Base-by-base conservation (phyloP, 805 yeast genomes). In the Candida sonorensis region DNA sequence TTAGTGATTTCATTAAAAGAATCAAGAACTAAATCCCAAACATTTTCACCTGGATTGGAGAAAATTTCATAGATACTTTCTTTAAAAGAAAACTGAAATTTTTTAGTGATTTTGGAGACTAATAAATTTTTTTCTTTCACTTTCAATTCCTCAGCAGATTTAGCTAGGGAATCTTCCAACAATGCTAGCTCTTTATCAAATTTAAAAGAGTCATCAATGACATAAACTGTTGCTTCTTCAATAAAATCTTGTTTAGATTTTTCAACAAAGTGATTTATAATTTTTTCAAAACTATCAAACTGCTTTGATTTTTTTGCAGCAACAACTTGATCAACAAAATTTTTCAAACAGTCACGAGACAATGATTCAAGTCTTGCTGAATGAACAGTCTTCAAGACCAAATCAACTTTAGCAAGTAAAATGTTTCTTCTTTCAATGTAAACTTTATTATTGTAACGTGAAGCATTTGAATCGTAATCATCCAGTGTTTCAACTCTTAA, bases 401-500 rank as follows among this genome's bases (percentile, higher is more conserved):
- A 42, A 42, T 75, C 72, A 27, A 87, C 59, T 34, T 69, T 70
- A 8, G 55, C 55, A 3, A 48, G 37, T 32, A 92, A 64, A 10
- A 61, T 64, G 1, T 40, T 45, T 35, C 81, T 69, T 51, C 81
- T 81, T 33, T 77, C 80, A 26, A 64, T 50, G 53, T 82, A 92
- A 2, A 88, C 94, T 2, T 68, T 37, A 23, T 63, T 55, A 31
- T 75, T 68, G 52, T 92, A 92, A 35, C 87, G 75, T 2, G 92
- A 69, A 2, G 97, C 98, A 36, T 69, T 66, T 4, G 62, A 46
- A 50, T 86, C 94, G 55, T 75, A 90, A 10, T 59, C 51, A 0
- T 57, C 61, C 10, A 86, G 46, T 2, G 77, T 67, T 3, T 57
- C 53, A 2, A 58, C 42, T 27, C 75, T 65, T 23, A 82, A 57